Evolutionary conservation across 139 green algal species (phyloP).

Genomic region (Micractinium conductrix): DNA sequence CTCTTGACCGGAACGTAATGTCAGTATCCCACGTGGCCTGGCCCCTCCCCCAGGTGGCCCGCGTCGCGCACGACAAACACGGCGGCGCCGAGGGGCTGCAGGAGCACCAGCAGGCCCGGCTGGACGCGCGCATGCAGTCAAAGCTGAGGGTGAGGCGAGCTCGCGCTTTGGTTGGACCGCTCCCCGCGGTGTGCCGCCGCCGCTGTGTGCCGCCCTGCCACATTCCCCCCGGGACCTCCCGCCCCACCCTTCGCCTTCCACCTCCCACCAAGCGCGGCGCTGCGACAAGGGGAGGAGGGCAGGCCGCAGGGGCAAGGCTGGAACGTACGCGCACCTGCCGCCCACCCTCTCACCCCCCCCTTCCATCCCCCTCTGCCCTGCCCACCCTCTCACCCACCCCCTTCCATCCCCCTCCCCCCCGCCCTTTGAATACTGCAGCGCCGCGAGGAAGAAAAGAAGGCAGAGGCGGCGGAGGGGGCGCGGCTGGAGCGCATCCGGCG

Average conservation of each 20-base stretch:
- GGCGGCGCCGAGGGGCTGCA: constrained; percentile 50
- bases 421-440: constrained; percentile 12
- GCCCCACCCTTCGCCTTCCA: too few species aligned
- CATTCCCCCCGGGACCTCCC: too few species aligned
- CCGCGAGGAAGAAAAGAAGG: constrained; percentile 14
- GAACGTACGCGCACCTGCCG: too few species aligned
- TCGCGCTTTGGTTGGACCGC: neutral
- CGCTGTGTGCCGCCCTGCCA: too few species aligned
- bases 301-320: too few species aligned
- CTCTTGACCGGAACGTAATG: too few species aligned
- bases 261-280: too few species aligned
- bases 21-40: too few species aligned
- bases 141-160: constrained; percentile 15
- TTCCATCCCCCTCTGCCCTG: too few species aligned
- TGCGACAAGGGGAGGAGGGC: too few species aligned
- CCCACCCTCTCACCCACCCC: neutral
- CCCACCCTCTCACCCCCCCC: too few species aligned
- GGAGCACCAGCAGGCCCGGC: constrained; percentile 13
- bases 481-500: constrained; percentile 31
- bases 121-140: constrained; percentile 19
- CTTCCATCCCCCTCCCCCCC: too few species aligned
- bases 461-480: constrained; percentile 23
- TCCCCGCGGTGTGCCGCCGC: neutral
- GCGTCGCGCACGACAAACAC: constrained; percentile 46
- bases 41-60: constrained; percentile 34